Evolutionary conservation across 768 basidiomycete species (phyloP), one percentile per base, ranked within the genome.

Genomic region (Suillus subalutaceus): DNA sequence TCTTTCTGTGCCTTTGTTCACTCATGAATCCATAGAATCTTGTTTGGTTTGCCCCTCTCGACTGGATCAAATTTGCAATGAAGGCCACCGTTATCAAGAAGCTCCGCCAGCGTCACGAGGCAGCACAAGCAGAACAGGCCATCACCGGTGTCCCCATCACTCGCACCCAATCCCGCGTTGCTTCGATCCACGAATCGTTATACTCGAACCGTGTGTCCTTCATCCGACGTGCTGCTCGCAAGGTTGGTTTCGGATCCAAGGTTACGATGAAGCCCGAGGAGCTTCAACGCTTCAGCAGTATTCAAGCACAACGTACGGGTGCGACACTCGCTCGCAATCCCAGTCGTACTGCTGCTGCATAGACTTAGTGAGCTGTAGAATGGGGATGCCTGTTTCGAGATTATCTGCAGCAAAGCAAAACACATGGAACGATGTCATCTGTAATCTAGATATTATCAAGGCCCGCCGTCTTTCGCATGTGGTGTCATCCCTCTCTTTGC

Each of bases 161-260:
- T 38, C 91, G 96, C 73, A 97, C 94, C 43, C 88, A 90, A 71
- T 97, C 95, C 2, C 93, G 96, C 72, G 93, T 88, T 35, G 92
- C 92, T 16, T 94, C 93, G 43, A 83, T 94, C 72, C 93, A 96
- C 82, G 94, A 96, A 79, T 93, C 92, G 13, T 78, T 97, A 71
- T 98, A 97, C 86, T 93, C 92, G 63, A 97, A 97, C 80, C 94
- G 96, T 85, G 93, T 94, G 63, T 88, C 86, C 69, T 99, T 98
- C 87, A 89, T 99, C 75, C 89, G 89, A 72, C 90, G 94, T 66
- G 94, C 94, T 63, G 90, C 86, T 65, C 87, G 91, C 79, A 92
- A 92, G 80, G 92, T 96, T 74, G 93, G 94, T 67, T 94, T 97
- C 77, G 91, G 92, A 62, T 85, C 87, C 72, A 90, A 89, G 81